Percentiles rank a stretch among this genome's conserved stretches.
phyloP scores from a whole-genome alignment of 192 early-diverging fungal species.

The Backusella luteola region DNA sequence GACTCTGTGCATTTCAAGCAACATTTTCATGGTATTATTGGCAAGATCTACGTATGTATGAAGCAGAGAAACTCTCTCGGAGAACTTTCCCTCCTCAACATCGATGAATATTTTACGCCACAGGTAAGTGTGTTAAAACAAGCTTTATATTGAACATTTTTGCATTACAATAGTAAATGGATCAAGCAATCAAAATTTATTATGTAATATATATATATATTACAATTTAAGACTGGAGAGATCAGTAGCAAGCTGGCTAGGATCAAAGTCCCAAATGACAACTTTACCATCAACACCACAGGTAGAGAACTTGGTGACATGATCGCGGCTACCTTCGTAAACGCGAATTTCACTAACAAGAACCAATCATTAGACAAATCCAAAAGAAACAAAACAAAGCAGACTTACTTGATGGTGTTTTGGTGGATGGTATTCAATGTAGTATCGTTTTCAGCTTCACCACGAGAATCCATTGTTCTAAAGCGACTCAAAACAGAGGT shows the following conservation, averaged over 20 bases:
- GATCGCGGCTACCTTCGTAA: conserved; percentile 46
- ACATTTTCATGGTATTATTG: too few relatives aligned
- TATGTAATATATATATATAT: background rate
- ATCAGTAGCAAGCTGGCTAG: conserved; percentile 29
- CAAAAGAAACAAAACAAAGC: conserved; percentile 1
- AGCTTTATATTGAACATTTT: too few relatives aligned
- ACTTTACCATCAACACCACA: conserved; percentile 83
- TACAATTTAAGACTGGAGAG: conserved; percentile 30
- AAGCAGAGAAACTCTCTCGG: too few relatives aligned
- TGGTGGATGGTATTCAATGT: conserved; percentile 86
- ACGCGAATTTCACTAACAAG: conserved; percentile 43
- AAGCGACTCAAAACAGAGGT: conserved; percentile 82
- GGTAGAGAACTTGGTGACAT: conserved; percentile 73
- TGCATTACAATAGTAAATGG: background rate
- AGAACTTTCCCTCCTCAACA: too few relatives aligned
- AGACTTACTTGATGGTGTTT: conserved; percentile 88
- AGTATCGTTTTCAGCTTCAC: conserved; percentile 66
- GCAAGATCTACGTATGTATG: too few relatives aligned
- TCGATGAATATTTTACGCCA: too few relatives aligned
- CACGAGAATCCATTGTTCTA: conserved; percentile 89
- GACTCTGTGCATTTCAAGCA: too few relatives aligned
- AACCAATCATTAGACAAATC: background rate
- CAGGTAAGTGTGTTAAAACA: too few relatives aligned
- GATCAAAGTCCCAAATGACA: conserved; percentile 71
- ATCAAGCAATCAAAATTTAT: background rate